Evolutionary conservation across 2,329 filamentous ascomycete genomes (phyloP).

Genomic region (Plenodomus lindquistii): DNA sequence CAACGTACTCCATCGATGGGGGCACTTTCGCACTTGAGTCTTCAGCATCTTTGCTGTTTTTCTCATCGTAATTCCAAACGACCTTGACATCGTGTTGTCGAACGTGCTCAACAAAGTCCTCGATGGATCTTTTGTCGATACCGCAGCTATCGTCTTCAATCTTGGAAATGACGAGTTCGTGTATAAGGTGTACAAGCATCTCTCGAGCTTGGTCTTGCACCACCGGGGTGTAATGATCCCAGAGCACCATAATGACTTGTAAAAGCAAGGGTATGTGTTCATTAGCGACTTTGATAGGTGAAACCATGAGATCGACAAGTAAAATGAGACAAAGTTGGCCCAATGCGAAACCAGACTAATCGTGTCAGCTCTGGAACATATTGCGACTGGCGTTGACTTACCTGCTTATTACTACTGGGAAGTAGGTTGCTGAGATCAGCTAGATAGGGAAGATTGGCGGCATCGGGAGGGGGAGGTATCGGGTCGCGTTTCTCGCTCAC

Average conservation of each 20-base stretch:
- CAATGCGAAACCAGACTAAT: conserved; percentile 77
- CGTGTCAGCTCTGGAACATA: conserved; percentile 14
- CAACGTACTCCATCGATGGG: conserved; percentile 82
- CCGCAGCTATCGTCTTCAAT: conserved; percentile 69
- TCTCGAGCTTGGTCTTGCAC: conserved; percentile 97
- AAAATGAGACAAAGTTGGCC: conserved; percentile 92
- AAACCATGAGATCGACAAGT: conserved; percentile 93
- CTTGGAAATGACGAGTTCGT: conserved; percentile 85
- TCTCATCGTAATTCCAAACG: conserved; percentile 93
- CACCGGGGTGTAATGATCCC: conserved; percentile 94
- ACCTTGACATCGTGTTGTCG: conserved; percentile 82
- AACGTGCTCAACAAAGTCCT: conserved; percentile 85
- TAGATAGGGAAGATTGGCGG: conserved; percentile 79
- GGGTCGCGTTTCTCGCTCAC: conserved; percentile 75
- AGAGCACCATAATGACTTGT: conserved; percentile 89
- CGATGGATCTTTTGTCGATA: conserved; percentile 74
- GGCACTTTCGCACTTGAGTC: conserved; percentile 80
- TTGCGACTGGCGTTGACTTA: conserved; percentile 6
- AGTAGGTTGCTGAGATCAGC: conserved; percentile 57
- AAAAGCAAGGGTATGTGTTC: conserved; percentile 84
- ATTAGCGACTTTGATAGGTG: conserved; percentile 76
- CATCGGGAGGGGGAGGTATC: conserved; percentile 66
- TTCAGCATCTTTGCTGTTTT: conserved; percentile 71
- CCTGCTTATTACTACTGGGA: conserved; percentile 38
- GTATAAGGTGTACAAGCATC: conserved; percentile 96